Conservation (phyloP, 495 filamentous ascomycete genomes). For the Pseudomonodictys pantanalensis region DNA sequence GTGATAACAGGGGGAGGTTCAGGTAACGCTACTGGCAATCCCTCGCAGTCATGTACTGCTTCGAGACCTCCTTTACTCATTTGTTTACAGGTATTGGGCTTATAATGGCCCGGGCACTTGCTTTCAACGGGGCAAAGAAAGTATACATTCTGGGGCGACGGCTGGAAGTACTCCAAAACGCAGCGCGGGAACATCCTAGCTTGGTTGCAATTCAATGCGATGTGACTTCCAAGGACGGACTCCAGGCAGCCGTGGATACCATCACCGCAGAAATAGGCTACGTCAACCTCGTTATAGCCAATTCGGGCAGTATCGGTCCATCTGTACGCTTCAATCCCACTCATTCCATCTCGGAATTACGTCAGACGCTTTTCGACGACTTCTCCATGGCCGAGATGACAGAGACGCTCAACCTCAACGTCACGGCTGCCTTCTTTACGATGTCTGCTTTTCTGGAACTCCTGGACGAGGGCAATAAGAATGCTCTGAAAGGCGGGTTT, state of each 20-base stretch:
- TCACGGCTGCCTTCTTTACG: constrained; percentile 60
- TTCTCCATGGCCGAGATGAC: too few relatives aligned
- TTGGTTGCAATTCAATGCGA: constrained; percentile 63
- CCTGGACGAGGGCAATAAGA: constrained; percentile 59
- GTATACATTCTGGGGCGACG: constrained; percentile 69
- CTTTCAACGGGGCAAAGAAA: constrained; percentile 61
- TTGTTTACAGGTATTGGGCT: constrained; percentile 61
- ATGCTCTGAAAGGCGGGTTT: background rate
- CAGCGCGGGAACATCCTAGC: constrained; percentile 32
- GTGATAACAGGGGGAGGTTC: constrained; percentile 61
- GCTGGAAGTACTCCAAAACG: constrained; percentile 50
- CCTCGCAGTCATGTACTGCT: too few relatives aligned
- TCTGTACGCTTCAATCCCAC: constrained; percentile 33
- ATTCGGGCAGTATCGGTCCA: constrained; percentile 63
- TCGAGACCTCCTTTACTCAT: too few relatives aligned
- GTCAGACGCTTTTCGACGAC: constrained; percentile 48
- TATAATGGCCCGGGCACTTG: constrained; percentile 63
- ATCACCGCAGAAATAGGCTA: constrained; percentile 55
- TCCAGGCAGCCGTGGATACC: constrained; percentile 51
- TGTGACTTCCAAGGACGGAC: constrained; percentile 61
- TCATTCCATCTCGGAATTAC: constrained; percentile 48
- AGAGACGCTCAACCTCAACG: constrained; percentile 57
- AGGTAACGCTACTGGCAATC: too few relatives aligned
- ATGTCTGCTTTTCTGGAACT: constrained; percentile 48
- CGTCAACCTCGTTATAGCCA: constrained; percentile 64